These are phyloP conservation scores for Aureobasidium melanogenum DNA, from an alignment of 2,329 filamentous ascomycete species.

Conservation along the genomic window DNA sequence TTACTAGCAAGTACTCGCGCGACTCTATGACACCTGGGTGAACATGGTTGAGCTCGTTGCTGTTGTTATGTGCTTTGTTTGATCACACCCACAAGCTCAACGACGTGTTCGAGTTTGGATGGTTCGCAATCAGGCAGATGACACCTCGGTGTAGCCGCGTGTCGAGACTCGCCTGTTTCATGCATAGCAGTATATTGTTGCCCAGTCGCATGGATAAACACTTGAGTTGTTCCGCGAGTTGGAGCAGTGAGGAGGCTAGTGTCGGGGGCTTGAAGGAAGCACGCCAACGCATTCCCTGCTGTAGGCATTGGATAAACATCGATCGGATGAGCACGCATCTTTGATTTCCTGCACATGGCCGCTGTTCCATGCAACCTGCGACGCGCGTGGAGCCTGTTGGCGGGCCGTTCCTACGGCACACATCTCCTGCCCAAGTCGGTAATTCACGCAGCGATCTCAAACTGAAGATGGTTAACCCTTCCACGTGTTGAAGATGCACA, in stretches of 20 bases:
- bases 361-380: constrained; percentile 1
- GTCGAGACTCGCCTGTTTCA: not conserved
- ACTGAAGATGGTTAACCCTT: not conserved
- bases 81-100: not conserved
- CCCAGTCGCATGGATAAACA: not conserved
- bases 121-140: constrained; percentile 4
- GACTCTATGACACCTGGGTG: not conserved
- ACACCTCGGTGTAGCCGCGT: not conserved
- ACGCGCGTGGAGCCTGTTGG: not conserved
- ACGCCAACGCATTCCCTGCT: not conserved
- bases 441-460: constrained; percentile 8
- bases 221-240: not conserved
- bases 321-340: not conserved
- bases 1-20: constrained; percentile 10
- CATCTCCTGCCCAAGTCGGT: not conserved
- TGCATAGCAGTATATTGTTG: not conserved
- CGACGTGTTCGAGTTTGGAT: not conserved
- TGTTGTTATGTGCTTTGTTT: constrained; percentile 6
- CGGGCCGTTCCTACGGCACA: constrained; percentile 10
- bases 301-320: not conserved
- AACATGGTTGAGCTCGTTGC: constrained; percentile 6
- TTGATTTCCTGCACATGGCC: not conserved
- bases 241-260: not conserved
- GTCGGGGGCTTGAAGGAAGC: constrained; percentile 1
- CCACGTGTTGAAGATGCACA: not conserved